These are phyloP conservation scores for Acacia crassicarpa DNA, from an alignment of 306 rosid species.

Conservation along the genomic window DNA sequence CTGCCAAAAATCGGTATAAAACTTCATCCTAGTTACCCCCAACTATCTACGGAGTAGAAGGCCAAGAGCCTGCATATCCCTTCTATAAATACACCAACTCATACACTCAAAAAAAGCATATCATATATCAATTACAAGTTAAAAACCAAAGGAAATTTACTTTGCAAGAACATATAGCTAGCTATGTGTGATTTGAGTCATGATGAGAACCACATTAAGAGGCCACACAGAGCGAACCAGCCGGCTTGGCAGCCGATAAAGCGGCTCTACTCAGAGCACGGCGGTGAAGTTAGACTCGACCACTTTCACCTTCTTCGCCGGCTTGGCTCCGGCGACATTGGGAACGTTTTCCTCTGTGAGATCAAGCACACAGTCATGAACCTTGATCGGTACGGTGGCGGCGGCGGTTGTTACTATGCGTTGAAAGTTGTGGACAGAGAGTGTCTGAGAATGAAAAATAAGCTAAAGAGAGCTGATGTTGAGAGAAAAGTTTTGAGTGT, in stretches of 20 bases:
- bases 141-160: too few species aligned
- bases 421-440: slow-evolving; percentile 71
- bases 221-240: slow-evolving; percentile 69
- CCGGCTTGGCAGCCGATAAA: slow-evolving; percentile 64
- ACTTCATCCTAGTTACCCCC: too few species aligned
- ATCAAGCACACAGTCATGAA: slow-evolving; percentile 20
- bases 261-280: slow-evolving; percentile 41
- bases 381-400: slow-evolving; percentile 22
- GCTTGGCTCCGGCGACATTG: slow-evolving; percentile 67
- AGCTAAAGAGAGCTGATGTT: slow-evolving; percentile 65
- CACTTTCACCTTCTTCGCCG: slow-evolving; percentile 63
- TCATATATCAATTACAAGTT: too few species aligned
- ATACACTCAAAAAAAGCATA: background rate
- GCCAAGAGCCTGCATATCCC: too few species aligned
- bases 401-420: slow-evolving; percentile 57
- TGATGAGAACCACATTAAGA: background rate
- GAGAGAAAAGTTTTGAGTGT: slow-evolving; percentile 65
- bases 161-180: background rate
- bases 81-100: background rate
- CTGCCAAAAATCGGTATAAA: too few species aligned
- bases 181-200: background rate
- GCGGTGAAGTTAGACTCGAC: slow-evolving; percentile 48
- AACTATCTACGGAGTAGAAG: too few species aligned
- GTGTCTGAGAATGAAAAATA: slow-evolving; percentile 51
- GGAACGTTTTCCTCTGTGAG: slow-evolving; percentile 67